Evolutionary conservation across 2,329 filamentous ascomycete genomes (phyloP).

Genomic region (Aspergillus spinulosporus): DNA sequence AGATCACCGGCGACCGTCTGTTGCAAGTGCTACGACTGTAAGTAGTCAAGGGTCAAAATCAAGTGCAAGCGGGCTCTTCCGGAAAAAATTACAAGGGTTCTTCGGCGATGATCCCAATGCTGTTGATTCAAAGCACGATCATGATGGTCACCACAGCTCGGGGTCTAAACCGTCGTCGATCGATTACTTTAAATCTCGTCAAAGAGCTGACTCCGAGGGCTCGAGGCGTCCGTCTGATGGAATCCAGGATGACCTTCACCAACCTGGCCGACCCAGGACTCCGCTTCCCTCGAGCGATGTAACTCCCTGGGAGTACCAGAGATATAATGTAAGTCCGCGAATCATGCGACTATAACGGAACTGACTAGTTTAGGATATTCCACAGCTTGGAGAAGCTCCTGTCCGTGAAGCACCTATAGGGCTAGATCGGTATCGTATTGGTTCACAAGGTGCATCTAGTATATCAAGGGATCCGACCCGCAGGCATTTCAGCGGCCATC

Average conservation of each 20-base stretch:
- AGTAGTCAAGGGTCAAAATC: slow-evolving; percentile 82
- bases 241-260: slow-evolving; percentile 56
- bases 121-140: slow-evolving; percentile 61
- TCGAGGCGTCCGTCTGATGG: slow-evolving; percentile 56
- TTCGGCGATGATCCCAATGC: slow-evolving; percentile 85
- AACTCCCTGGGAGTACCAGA: slow-evolving; percentile 95
- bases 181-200: slow-evolving; percentile 61
- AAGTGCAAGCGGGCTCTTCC: slow-evolving; percentile 66
- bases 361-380: slow-evolving; percentile 61
- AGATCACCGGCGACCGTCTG: slow-evolving; percentile 80
- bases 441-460: slow-evolving; percentile 47
- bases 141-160: slow-evolving; percentile 61
- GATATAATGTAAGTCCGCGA: slow-evolving; percentile 63
- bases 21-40: slow-evolving; percentile 81
- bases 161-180: slow-evolving; percentile 33
- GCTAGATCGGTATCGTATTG: slow-evolving; percentile 68
- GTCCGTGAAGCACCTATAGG: slow-evolving; percentile 69
- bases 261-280: slow-evolving; percentile 74
- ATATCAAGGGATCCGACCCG: slow-evolving; percentile 55
- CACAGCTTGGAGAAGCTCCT: slow-evolving; percentile 74
- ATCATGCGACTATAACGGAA: background rate
- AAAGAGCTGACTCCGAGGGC: slow-evolving; percentile 80
- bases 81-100: slow-evolving; percentile 84
- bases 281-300: slow-evolving; percentile 88
- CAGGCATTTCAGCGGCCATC: slow-evolving; percentile 50